Conservation (phyloP, 1,284 basidiomycete genomes). For the Pseudozyma tsukubaensis region DNA sequence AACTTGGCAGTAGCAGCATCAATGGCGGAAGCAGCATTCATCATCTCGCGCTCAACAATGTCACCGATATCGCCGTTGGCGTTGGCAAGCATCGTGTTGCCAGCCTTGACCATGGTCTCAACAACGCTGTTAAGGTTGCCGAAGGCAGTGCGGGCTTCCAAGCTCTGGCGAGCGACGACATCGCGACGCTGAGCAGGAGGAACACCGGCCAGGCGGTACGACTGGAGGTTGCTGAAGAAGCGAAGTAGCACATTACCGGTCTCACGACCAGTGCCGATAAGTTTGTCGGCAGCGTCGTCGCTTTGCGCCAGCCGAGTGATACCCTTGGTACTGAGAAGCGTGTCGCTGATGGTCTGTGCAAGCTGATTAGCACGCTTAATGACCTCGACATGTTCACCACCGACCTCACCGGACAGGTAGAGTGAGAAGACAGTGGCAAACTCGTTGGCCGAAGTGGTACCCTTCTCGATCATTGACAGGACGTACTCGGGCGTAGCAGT, state of each 20-base stretch:
- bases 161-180: slow-evolving; percentile 88
- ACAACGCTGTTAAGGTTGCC: slow-evolving; percentile 86
- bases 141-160: slow-evolving; percentile 83
- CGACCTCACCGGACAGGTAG: slow-evolving; percentile 85
- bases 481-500: slow-evolving; percentile 98
- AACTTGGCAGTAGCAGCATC: slow-evolving; percentile 90
- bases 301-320: slow-evolving; percentile 90
- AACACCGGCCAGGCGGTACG: slow-evolving; percentile 79
- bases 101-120: slow-evolving; percentile 87
- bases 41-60: slow-evolving; percentile 96
- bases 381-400: slow-evolving; percentile 95
- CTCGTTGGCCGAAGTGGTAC: slow-evolving; percentile 90
- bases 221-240: slow-evolving; percentile 95
- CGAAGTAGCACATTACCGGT: slow-evolving; percentile 88
- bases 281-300: slow-evolving; percentile 90
- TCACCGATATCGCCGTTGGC: slow-evolving; percentile 94
- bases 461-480: slow-evolving; percentile 97
- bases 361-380: slow-evolving; percentile 98
- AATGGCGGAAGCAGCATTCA: slow-evolving; percentile 90
- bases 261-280: slow-evolving; percentile 83
- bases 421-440: slow-evolving; percentile 95
- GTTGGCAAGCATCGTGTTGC: slow-evolving; percentile 79
- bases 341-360: slow-evolving; percentile 90
- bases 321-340: slow-evolving; percentile 92
- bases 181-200: slow-evolving; percentile 80